A percentile compares a stretch with the other conserved stretches of the same genome.
Evolutionary conservation across 768 basidiomycete genomes (phyloP).

Genomic region (Amanita polypyramis): DNA sequence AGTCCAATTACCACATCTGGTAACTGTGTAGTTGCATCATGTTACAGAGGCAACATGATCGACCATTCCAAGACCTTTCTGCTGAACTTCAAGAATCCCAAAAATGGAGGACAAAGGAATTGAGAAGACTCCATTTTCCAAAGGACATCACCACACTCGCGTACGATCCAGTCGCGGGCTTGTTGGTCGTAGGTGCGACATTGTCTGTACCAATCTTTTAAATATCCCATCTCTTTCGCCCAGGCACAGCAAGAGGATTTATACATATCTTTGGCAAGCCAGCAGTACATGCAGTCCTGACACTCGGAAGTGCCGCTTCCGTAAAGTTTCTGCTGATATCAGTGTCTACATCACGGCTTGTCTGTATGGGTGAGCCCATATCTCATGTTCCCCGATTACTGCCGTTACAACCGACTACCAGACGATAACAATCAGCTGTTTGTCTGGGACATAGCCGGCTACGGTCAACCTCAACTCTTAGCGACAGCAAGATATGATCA

Average conservation of each 20-base stretch:
- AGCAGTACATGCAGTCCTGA: conserved; percentile 44
- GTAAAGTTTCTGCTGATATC: conserved; percentile 60
- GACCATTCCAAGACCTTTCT: conserved; percentile 42
- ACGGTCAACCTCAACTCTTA: conserved; percentile 42
- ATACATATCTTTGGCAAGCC: conserved; percentile 62
- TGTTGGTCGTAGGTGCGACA: conserved; percentile 49
- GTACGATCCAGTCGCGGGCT: conserved; percentile 45
- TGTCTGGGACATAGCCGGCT: conserved; percentile 47
- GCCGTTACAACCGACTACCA: conserved; percentile 11
- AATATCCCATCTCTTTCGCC: conserved; percentile 1
- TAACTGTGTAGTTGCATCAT: conserved; percentile 16
- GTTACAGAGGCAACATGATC: conserved; percentile 29
- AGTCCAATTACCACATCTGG: conserved; percentile 3
- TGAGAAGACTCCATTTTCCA: conserved; percentile 40
- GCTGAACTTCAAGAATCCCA: conserved; percentile 39
- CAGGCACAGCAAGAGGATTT: conserved; percentile 55
- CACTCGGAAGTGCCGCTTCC: conserved; percentile 31
- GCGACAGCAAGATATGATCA: conserved; percentile 38
- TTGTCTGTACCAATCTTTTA: conserved; percentile 1
- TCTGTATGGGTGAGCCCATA: conserved; percentile 46
- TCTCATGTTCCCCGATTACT: neutral
- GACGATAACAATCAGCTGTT: conserved; percentile 48
- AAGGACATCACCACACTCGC: conserved; percentile 43
- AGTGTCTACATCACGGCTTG: conserved; percentile 37
- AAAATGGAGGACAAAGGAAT: conserved; percentile 45